Evolutionary conservation across 352 stramenopile genomes (phyloP).

Genomic region (Hyphochytrium catenoides): DNA sequence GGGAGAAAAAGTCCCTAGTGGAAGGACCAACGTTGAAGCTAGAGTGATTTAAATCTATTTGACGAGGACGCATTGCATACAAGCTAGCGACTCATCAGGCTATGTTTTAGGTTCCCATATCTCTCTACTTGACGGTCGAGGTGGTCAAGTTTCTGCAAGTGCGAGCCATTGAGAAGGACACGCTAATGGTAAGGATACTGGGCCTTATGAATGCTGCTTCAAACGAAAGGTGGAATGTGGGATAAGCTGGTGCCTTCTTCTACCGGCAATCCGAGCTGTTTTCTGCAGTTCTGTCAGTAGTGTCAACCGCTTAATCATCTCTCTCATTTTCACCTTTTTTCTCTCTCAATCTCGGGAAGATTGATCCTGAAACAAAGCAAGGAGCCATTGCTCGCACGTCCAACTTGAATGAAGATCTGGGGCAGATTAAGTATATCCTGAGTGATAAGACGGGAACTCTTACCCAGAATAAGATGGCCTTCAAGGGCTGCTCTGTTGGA

Average conservation of each 20-base stretch:
- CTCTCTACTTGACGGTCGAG: constrained; percentile 90
- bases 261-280: too few species aligned
- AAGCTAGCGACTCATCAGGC: too few species aligned
- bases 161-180: constrained; percentile 65
- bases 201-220: not conserved
- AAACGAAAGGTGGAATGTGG: not conserved
- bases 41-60: too few species aligned
- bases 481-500: constrained; percentile 72
- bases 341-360: not conserved
- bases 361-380: constrained; percentile 13
- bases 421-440: constrained; percentile 97
- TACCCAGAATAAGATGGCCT: constrained; percentile 97
- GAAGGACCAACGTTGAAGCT: too few species aligned
- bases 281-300: too few species aligned
- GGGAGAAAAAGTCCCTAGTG: too few species aligned
- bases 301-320: too few species aligned
- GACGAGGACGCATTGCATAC: too few species aligned
- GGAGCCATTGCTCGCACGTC: constrained; percentile 65
- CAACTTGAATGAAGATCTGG: constrained; percentile 83
- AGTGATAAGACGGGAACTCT: constrained; percentile 98
- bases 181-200: constrained; percentile 19
- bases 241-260: too few species aligned
- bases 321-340: not conserved
- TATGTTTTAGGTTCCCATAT: constrained; percentile 93
- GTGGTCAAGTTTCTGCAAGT: constrained; percentile 85